Conservation (phyloP, 2,329 filamentous ascomycete genomes). For the Verticillium isaacii region DNA sequence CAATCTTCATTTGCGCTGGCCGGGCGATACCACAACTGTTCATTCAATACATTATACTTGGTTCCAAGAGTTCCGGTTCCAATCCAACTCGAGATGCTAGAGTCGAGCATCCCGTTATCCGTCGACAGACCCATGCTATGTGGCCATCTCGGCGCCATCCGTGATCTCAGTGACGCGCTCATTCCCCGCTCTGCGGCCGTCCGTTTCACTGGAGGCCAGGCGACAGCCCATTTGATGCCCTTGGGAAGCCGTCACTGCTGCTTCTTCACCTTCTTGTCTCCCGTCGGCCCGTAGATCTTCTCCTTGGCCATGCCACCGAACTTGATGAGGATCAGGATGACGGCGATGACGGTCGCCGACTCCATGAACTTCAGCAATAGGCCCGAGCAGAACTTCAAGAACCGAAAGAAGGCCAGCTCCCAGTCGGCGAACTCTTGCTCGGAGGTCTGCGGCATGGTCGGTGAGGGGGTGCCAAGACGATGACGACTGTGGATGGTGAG, state of each 20-base stretch:
- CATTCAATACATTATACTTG: no score
- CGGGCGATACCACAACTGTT: no score
- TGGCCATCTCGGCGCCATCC: no score
- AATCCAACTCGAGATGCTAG: no score
- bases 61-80: no score
- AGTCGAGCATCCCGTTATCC: no score
- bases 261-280: not conserved
- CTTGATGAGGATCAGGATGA: not conserved
- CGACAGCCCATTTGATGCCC: no score
- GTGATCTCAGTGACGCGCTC: no score
- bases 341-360: not conserved
- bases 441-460: not conserved
- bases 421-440: not conserved
- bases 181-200: no score
- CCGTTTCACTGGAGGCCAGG: no score
- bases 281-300: not conserved
- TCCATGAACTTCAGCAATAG: not conserved
- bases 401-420: not conserved
- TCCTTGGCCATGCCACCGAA: not conserved
- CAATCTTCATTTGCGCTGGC: no score
- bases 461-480: not conserved
- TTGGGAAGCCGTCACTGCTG: not conserved
- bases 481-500: not conserved
- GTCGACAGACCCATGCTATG: no score
- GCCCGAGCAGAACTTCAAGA: not conserved